These are phyloP conservation scores for Marsdenia floribunda DNA, from an alignment of 257 asterid species.

Conservation along the genomic window DNA sequence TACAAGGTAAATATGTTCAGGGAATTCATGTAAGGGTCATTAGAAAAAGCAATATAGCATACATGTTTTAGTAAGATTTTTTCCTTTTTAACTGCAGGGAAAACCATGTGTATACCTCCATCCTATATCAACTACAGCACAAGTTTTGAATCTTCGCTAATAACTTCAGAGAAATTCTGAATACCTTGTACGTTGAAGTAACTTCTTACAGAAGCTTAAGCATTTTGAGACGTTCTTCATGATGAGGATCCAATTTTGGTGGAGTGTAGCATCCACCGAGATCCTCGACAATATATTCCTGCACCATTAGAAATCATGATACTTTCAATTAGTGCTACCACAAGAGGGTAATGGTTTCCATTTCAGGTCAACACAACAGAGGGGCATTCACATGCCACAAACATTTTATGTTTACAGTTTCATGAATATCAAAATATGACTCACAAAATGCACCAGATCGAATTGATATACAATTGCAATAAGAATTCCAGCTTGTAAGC, in stretches of 20 bases:
- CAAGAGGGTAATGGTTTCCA: neutral
- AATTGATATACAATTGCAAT: neutral
- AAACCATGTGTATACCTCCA: neutral
- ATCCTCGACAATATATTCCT: conserved; percentile 53
- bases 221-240: conserved; percentile 45
- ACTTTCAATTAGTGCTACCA: neutral
- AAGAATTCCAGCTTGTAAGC: neutral
- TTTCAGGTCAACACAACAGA: neutral
- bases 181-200: neutral
- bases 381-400: neutral
- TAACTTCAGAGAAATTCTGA: neutral
- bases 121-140: neutral
- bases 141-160: neutral
- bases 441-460: neutral
- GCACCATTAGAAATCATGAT: conserved; percentile 11
- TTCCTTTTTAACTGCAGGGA: neutral
- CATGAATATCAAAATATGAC: neutral
- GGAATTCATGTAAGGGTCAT: neutral
- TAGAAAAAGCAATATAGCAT: neutral
- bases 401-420: neutral
- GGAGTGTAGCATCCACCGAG: conserved; percentile 41
- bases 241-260: conserved; percentile 38
- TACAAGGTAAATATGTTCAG: neutral
- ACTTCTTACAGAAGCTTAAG: conserved; percentile 38
- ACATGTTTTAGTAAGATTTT: neutral